Evolutionary conservation across 163 green algal genomes (phyloP).

Genomic region (Smithsoniella earleae): DNA sequence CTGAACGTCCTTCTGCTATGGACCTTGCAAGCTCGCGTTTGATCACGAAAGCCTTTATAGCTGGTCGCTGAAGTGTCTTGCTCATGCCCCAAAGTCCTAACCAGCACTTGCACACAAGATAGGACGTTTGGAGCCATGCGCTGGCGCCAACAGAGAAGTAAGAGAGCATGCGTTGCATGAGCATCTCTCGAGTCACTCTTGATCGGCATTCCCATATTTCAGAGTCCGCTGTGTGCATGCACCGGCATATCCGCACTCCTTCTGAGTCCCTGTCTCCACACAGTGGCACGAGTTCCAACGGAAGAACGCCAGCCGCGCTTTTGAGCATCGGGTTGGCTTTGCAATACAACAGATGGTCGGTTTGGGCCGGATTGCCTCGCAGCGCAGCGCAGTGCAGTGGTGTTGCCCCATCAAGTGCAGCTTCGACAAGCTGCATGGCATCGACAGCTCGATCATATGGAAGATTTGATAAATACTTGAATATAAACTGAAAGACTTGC

Average conservation of each 20-base stretch:
- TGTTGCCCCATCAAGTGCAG: constrained; percentile 60
- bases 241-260: constrained; percentile 41
- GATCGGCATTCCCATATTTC: constrained; percentile 63
- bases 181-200: constrained; percentile 46
- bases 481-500: too few relatives aligned
- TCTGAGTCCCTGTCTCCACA: constrained; percentile 42
- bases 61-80: constrained; percentile 18
- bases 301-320: constrained; percentile 57
- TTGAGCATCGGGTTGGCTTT: constrained; percentile 50
- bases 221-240: constrained; percentile 49
- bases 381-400: constrained; percentile 68
- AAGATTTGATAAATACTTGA: too few relatives aligned
- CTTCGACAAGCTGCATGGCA: constrained; percentile 43
- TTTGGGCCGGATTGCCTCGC: constrained; percentile 51
- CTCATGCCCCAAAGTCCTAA: constrained; percentile 25
- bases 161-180: constrained; percentile 37
- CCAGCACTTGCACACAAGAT: constrained; percentile 19
- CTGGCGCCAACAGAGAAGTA: constrained; percentile 4
- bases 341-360: constrained; percentile 62
- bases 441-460: not conserved
- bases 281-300: constrained; percentile 58
- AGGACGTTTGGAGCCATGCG: not conserved
- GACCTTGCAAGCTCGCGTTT: not conserved
- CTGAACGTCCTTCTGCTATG: not conserved
- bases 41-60: not conserved